Evolutionary conservation across 2,329 filamentous ascomycete genomes (phyloP), one percentile per base, ranked within the genome.

Genomic region (Hypoxylon sp.): DNA sequence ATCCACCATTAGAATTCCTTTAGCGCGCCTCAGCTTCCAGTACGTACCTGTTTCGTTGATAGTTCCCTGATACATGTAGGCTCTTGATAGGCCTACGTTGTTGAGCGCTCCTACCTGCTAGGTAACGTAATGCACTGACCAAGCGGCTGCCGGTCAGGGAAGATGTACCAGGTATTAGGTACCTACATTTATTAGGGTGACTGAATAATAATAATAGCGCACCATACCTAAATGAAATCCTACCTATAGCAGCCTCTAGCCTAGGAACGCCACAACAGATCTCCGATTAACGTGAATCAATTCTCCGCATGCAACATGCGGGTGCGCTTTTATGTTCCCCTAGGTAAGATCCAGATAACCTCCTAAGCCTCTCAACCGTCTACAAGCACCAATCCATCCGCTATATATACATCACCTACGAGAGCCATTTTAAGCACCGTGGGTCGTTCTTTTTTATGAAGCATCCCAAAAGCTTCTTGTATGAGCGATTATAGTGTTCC

Each of bases 401-500:
- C 33, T 51, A 26, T 33, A 53, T 51, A 39, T 47, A 44, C 53
- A 29, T 59, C 60, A 59, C 44, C 24, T 58, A 33, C 8, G 42
- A 33, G 19, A 39, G 22, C 44, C 33, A 58, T 44, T 31, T 39
- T 22, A 31, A 39, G 33, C 48, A 35, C 44, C 55, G 47, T 59
- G 39, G 19, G 26, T 44, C 53, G 17, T 59, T 22, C 50, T 59
- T 37, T 59, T 33, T 35, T 50, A 11, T 50, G 52, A 54, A 39
- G 44, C 42, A 24, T 17, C 52, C 51, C n/a, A 2, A 39, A 44
- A 55, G 26, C 46, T 29, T 29, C 29, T 63, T 35, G n/a, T 52
- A 53, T 62, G 61, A 61, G 42, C 50, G 54, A 68, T 72, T 61
- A 74, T 44, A 72, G 13, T 52, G 72, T 67, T 11, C 68, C 70